Evolutionary conservation across 192 early-diverging fungal genomes (phyloP), one percentile per base, ranked within the genome.

Genomic region (Coemansia reversa): DNA sequence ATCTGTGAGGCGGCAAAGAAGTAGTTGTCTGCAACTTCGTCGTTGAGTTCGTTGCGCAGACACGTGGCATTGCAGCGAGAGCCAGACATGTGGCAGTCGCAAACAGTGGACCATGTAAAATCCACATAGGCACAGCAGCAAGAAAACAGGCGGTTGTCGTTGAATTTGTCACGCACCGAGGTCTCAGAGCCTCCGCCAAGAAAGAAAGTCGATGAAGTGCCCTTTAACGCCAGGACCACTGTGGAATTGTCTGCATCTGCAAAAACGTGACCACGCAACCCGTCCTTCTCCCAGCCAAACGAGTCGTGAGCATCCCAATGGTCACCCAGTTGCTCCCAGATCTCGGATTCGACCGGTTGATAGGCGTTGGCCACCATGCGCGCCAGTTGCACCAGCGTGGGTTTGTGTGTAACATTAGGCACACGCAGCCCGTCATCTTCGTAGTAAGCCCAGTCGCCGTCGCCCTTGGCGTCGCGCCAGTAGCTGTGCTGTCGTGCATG

Each of bases 61-160:
- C 91, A 93, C 11, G 54, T 70, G 7, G 78, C 63, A 51, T 89
- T 81, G 62, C 91, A 91, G 25, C 82, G 72, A 60, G 81, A 75
- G 0, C 82, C 75, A 0, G 80, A 75, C 28, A 75, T 70, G 61
- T 88, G 87, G 76, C 96, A 98, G 66, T 86, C 85, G 71, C 96
- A 98, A 3, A 98, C 90, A 0, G 89, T 76, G 3, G 69, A 75
- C 96, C 96, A 98, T 0, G 81, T 83, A 32, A 86, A 87, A 51
- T 88, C 87, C 9, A 89, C 90, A 42, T 88, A 87, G 7, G 88
- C 96, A 78, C 96, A 98, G 76, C 96, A 98, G 80, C 96, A 98
- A 2, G 93, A 95, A 66, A 96, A 98, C 63, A 97, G 85, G 11
- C 91, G 82, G 71, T 97, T 98, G 80, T 97, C 95, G 77, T 93